A percentile compares a stretch with the other conserved stretches of the same genome.
Evolutionary conservation across 2,329 filamentous ascomycete genomes (phyloP).

Genomic region (Trichoderma sp.): DNA sequence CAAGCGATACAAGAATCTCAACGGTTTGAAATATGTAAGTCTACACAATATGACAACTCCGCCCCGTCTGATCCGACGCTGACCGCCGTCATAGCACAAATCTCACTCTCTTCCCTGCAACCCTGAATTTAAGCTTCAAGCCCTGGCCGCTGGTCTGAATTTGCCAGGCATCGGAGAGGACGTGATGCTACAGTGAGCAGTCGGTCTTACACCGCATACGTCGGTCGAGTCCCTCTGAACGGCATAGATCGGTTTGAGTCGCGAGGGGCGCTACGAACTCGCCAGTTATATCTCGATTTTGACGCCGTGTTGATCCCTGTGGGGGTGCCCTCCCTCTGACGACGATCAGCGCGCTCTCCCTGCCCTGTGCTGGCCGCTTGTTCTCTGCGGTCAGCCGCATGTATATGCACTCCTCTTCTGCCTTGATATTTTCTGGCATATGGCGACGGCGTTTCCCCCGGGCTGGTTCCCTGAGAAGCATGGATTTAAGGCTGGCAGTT

Average conservation of each 20-base stretch:
- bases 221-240: not conserved
- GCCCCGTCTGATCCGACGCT: constrained; percentile 25
- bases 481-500: not conserved
- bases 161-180: constrained; percentile 47
- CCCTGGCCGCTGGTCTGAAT: constrained; percentile 44
- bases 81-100: constrained; percentile 56
- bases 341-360: not conserved
- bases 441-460: constrained; percentile 17
- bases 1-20: constrained; percentile 98
- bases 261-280: not conserved
- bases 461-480: constrained; percentile 10
- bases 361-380: not conserved
- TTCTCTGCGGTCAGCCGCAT: not conserved
- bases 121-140: constrained; percentile 63
- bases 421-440: not conserved
- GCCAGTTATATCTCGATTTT: not conserved
- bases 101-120: constrained; percentile 86
- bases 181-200: constrained; percentile 35
- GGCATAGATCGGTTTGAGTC: not conserved
- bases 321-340: not conserved
- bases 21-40: constrained; percentile 90
- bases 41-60: not conserved
- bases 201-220: not conserved
- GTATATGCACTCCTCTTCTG: not conserved
- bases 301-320: not conserved